Evolutionary conservation across 2,329 filamentous ascomycete species (phyloP), one percentile per base, ranked within the genome.

Genomic region (Colletotrichum sp.): DNA sequence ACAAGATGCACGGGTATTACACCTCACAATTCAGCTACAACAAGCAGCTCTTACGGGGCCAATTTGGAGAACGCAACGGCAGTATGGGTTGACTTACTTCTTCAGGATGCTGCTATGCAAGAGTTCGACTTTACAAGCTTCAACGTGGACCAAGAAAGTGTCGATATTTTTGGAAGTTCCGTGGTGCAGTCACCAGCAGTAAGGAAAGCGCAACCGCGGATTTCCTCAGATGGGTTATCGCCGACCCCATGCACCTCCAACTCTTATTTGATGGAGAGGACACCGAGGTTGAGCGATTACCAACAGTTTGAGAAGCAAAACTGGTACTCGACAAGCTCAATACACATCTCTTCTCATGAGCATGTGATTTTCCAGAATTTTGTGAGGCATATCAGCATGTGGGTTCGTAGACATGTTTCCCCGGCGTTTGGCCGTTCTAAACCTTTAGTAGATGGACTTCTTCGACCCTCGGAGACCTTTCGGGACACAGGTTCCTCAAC

Each of bases 1-100:
- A 26, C 62, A 55, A 32, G 28, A 21, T 59, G 36, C 28, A 71
- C 52, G 4, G 52, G 34, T 12, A 30, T 62, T n/a, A 75, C 68
- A 3, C 68, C 62, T 10, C 67, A 65, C 18, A 28, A 49, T 6
- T 32, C 72, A 8, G 60, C 72, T 16, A 34, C 16, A 4, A 75
- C 68, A 13, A 63, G 16, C 34, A 71, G 72, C 21, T 75, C 72
- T 16, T 62, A 52, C 1, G 71, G 75, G 6, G 52, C 63, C 4
- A 76, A 74, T 39, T 16, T 76, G 6, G 75, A 76, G 3, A 76
- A 74, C 10, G 75, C 75, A 24, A 71, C 71, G 5, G 66, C 75
- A 26, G 60, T 76, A 62, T 76, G 75, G 75, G 71, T 74, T 21
- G 75, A 76, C n/a, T 16, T 76, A 3, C 55, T 76, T 18, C 63